Percentiles rank a stretch among this genome's conserved stretches.
Conservation (phyloP, 2,329 filamentous ascomycete species). For the Hypoxylon sp. region DNA sequence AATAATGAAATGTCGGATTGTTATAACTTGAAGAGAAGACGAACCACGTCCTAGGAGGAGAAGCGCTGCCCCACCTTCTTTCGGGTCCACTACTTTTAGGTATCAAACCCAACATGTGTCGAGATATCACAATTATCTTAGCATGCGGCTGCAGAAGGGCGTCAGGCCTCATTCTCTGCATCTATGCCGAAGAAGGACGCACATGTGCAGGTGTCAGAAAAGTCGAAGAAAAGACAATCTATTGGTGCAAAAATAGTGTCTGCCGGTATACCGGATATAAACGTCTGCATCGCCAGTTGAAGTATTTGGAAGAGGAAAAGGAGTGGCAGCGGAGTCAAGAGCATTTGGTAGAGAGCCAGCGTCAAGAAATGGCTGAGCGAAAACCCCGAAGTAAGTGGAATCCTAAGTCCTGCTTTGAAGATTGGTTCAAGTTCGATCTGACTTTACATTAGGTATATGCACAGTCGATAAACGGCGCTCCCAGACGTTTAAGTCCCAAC, state of each 20-base stretch:
- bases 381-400: neutral
- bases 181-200: constrained; percentile 4
- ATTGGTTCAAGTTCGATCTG: neutral
- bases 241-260: constrained; percentile 29
- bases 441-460: neutral
- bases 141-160: constrained; percentile 30
- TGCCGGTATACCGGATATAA: constrained; percentile 33
- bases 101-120: constrained; percentile 27
- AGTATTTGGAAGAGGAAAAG: constrained; percentile 33
- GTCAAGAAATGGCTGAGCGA: neutral
- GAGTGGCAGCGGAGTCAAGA: constrained; percentile 12
- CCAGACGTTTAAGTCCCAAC: neutral
- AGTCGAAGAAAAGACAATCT: constrained; percentile 15
- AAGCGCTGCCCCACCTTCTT: neutral
- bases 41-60: neutral
- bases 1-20: neutral
- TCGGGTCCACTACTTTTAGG: too few relatives aligned
- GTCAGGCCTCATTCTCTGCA: constrained; percentile 12
- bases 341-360: neutral
- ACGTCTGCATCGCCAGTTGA: constrained; percentile 29
- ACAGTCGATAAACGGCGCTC: neutral
- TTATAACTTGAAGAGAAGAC: neutral
- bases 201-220: constrained; percentile 1
- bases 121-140: constrained; percentile 14
- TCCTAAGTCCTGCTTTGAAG: neutral